phyloP scores from a whole-genome alignment of 768 basidiomycete species.

The Amanita thiersii region DNA sequence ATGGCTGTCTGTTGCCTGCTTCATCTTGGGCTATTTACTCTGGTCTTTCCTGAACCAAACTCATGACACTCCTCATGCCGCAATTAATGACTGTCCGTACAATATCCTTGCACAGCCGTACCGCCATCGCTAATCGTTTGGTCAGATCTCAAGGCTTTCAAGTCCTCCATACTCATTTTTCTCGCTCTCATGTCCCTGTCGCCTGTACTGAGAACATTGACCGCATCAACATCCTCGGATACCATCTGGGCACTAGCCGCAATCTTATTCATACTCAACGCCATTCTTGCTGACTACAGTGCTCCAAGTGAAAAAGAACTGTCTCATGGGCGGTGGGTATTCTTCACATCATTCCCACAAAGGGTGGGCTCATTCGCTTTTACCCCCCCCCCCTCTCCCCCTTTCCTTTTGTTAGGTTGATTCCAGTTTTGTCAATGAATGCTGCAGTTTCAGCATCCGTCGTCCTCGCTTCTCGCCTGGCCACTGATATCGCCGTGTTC shows the following conservation, averaged over 20 bases:
- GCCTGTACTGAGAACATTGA: slow-evolving; percentile 86
- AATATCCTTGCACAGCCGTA: neutral
- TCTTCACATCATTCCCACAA: slow-evolving; percentile 11
- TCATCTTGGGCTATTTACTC: slow-evolving; percentile 47
- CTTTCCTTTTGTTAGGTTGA: slow-evolving; percentile 64
- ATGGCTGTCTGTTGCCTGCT: slow-evolving; percentile 52
- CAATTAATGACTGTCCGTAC: slow-evolving; percentile 24
- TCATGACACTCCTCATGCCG: slow-evolving; percentile 15
- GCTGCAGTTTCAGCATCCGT: slow-evolving; percentile 90
- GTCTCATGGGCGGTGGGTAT: slow-evolving; percentile 50
- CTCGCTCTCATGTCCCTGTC: slow-evolving; percentile 84
- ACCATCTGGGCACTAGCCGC: slow-evolving; percentile 96
- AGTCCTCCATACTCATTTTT: slow-evolving; percentile 82
- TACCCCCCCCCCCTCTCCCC: slow-evolving; percentile 15
- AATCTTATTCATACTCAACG: slow-evolving; percentile 72
- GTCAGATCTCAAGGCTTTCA: slow-evolving; percentile 62
- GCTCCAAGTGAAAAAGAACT: slow-evolving; percentile 33
- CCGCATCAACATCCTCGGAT: slow-evolving; percentile 92
- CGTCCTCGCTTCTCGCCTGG: slow-evolving; percentile 85
- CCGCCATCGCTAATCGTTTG: slow-evolving; percentile 2
- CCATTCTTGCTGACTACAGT: slow-evolving; percentile 78
- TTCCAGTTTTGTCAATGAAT: slow-evolving; percentile 82
- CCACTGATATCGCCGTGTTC: slow-evolving; percentile 80
- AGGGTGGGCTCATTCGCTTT: too few species aligned
- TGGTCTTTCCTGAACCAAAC: slow-evolving; percentile 51